Base-by-base conservation (phyloP, 78 protist species). In the Dictyostelium firmibasis region DNA sequence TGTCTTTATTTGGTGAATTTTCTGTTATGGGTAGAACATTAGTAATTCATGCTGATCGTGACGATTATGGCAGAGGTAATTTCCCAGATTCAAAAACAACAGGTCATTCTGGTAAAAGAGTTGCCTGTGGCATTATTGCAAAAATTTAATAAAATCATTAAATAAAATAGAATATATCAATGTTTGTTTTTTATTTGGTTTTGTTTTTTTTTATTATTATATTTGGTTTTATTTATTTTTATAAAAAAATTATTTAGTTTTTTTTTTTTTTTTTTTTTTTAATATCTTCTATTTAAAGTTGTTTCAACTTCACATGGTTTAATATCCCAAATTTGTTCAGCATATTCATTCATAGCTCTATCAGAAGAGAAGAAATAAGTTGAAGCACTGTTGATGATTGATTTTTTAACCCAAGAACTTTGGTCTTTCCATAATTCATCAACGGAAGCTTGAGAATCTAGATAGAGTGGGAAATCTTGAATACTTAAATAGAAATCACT, bases 291-390 rank as follows among this genome's bases (percentile, higher is more conserved):
- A 50, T 89, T 36, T 27, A 64, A 79, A 81, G 87, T 44, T 2
- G 86, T 89, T 70, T 89, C 94, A 44, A 89, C 94, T 89, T 89
- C 94, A 89, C 86, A 75, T 77, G 96, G 96, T 83, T 95, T 43
- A 72, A 97, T 86, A 77, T 78, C 76, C 99, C 99, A 99, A 83
- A 99, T 97, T 27, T 97, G 87, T 43, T 95, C 33, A 27, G 99
- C 99, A 44, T 99, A 99, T 83, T 99, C 97, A n/a, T 78, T 47
- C 95, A 99, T 97, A 47, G 98, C 97, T 41, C 99, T 97, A 88
- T 99, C 99, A 62, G 96, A 70, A 78, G 93, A 72, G 95, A 99
- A 99, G 92, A 93, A 94, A 84, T 97, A 98, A 88, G 95, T 96
- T 57, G 81, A 83, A 33, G 97, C 60, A 57, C 89, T 92, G 62